Evolutionary conservation across 345 rosid genomes (phyloP).

Genomic region (Stellera chamaejasme): DNA sequence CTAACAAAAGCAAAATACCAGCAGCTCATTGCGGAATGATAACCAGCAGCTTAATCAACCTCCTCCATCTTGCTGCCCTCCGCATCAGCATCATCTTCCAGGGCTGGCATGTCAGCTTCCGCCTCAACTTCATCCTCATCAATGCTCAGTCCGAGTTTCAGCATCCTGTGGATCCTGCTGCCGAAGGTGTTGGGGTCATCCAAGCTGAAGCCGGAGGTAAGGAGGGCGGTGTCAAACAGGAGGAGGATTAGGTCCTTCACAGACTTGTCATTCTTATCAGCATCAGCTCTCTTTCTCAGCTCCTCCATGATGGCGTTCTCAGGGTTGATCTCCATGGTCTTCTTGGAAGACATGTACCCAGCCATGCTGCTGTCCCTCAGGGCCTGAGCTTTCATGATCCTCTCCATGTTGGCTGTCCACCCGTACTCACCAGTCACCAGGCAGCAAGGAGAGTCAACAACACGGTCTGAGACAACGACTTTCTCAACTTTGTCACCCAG

Average conservation of each 20-base stretch:
- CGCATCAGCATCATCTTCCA: constrained; percentile 67
- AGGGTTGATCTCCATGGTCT: constrained; percentile 86
- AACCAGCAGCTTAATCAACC: constrained; percentile 44
- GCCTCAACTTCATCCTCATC: constrained; percentile 68
- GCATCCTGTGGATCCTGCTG: constrained; percentile 82
- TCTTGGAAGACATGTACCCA: constrained; percentile 83
- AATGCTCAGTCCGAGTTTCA: constrained; percentile 75
- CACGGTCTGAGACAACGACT: constrained; percentile 78
- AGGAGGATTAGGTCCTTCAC: constrained; percentile 79
- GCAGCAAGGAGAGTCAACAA: constrained; percentile 86
- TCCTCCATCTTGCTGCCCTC: constrained; percentile 97
- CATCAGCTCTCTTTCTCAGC: constrained; percentile 79
- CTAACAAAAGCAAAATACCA: too few species aligned
- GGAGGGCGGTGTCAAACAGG: constrained; percentile 70
- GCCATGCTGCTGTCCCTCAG: constrained; percentile 84
- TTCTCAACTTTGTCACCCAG: constrained; percentile 77
- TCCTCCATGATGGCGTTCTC: constrained; percentile 88
- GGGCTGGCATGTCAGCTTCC: constrained; percentile 69
- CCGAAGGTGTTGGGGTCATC: constrained; percentile 91
- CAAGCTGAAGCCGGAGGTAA: constrained; percentile 86
- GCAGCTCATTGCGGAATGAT: not conserved
- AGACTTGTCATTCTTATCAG: constrained; percentile 79
- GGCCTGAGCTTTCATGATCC: constrained; percentile 88
- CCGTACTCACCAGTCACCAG: constrained; percentile 82
- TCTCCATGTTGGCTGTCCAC: constrained; percentile 91